These are phyloP conservation scores for Penicillium waksmanii DNA, from an alignment of 495 filamentous ascomycete genomes.

Conservation along the genomic window DNA sequence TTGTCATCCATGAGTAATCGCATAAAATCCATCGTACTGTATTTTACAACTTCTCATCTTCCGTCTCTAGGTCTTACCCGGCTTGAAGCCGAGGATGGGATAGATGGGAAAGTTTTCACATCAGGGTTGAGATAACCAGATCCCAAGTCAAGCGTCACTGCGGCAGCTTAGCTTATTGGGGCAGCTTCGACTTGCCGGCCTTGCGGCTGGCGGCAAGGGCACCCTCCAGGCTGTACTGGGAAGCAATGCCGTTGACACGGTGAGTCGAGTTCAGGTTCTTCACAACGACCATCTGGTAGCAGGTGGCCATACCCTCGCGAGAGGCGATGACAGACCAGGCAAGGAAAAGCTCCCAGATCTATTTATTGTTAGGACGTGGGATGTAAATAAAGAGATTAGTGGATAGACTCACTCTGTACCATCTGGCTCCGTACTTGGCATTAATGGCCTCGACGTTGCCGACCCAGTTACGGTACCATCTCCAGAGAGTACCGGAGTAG, in stretches of 20 bases:
- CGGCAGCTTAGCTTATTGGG: neutral
- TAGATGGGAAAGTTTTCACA: neutral
- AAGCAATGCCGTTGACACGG: constrained; percentile 28
- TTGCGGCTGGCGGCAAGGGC: constrained; percentile 28
- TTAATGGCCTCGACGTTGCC: constrained; percentile 53
- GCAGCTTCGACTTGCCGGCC: constrained; percentile 24
- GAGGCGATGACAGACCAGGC: constrained; percentile 37
- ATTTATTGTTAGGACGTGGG: constrained; percentile 2
- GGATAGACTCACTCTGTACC: constrained; percentile 52
- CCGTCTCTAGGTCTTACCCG: neutral
- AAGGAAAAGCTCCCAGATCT: constrained; percentile 41
- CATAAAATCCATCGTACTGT: constrained; percentile 1
- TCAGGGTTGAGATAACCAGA: neutral
- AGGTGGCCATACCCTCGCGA: constrained; percentile 35
- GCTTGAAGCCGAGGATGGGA: neutral
- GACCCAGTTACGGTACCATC: constrained; percentile 61
- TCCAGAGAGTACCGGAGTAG: constrained; percentile 59
- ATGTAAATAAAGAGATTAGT: neutral
- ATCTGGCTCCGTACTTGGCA: constrained; percentile 54
- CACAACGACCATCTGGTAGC: constrained; percentile 36
- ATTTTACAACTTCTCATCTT: constrained; percentile 4
- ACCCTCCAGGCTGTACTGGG: constrained; percentile 30
- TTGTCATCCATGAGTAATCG: constrained; percentile 1
- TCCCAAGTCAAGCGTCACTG: neutral
- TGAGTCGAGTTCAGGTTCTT: constrained; percentile 39